phyloP scores from a whole-genome alignment of 179 eudicot species.

The Silene noctiflora region DNA sequence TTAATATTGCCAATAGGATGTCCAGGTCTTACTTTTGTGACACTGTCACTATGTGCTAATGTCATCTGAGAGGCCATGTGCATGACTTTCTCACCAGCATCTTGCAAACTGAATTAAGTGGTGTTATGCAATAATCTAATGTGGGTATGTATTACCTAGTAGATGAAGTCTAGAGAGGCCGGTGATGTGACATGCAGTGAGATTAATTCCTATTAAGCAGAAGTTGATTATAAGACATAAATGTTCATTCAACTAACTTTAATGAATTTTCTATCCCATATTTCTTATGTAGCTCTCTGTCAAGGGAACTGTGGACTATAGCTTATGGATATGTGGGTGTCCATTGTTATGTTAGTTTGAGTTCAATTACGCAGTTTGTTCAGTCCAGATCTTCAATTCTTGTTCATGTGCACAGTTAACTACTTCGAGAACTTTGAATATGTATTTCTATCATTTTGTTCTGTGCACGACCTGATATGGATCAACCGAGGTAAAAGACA shows the following conservation, averaged over 20 bases:
- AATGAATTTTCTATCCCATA: background rate
- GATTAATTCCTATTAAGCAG: background rate
- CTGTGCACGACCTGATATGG: background rate
- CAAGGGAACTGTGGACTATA: background rate
- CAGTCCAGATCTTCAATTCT: background rate
- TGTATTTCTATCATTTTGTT: background rate
- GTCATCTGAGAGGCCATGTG: constrained; percentile 1
- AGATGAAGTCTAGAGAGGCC: background rate
- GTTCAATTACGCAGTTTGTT: background rate
- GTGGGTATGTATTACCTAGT: background rate
- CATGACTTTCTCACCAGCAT: constrained; percentile 6
- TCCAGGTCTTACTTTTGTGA: constrained; percentile 5
- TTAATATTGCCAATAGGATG: background rate
- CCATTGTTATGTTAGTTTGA: background rate
- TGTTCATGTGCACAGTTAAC: background rate
- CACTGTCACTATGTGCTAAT: background rate
- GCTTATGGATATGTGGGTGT: background rate
- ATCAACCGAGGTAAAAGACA: background rate
- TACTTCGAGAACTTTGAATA: background rate
- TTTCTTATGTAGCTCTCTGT: no score
- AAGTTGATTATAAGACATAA: background rate
- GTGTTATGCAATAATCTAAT: background rate
- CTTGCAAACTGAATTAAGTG: background rate
- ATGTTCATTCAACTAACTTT: background rate
- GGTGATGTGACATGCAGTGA: background rate